Base-by-base conservation (phyloP, 495 filamentous ascomycete genomes). In the Penicillium egyptiacum region DNA sequence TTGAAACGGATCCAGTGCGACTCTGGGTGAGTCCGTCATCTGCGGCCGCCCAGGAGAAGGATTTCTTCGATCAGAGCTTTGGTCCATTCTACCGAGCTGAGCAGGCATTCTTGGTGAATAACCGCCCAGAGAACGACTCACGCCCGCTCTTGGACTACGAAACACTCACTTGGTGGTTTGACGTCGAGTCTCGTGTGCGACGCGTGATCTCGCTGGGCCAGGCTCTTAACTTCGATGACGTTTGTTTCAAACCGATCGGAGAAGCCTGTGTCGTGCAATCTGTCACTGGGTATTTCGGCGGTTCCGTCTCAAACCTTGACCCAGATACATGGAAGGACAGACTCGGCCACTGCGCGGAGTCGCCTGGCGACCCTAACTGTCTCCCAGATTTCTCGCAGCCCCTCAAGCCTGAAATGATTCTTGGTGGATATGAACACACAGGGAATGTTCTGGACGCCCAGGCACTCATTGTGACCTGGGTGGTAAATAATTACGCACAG, bases 21-120 rank as follows among this genome's bases (percentile, higher is more conserved):
- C 71, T 98, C 43, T 98, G 94, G 94, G 95, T 98, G 14, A 92
- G 91, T 62, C 95, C 94, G 11, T 88, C 88, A 12, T 97, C 93
- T 2, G 84, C 84, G 41, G 92, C 95, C 16, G 93, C 94, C 0
- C 80, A 91, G 70, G 95, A 98, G 70, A 98, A 98, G 75, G 78
- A 80, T 14, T 98, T 94, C 69, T 98, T 97, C 64, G 94, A 98
- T 70, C 72, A 83, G n/a, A 91, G 89, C 55, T 98, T 98, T 67
- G 95, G 92, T 1, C 90, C 95, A 2, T 98, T 98, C 69, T 98
- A 89, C 69, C 90, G 94, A 16, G 88, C 92, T 3, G 89, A 98
- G 69, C 93, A 98, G 72, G 85, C 87, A 2, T 98, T 98, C 68
- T 68, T 98, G 35, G 89, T 98, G 54, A 98, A 98, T 61, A 91